These are phyloP conservation scores for Clausena lansium DNA, from an alignment of 345 rosid genomes.

Conservation along the genomic window DNA sequence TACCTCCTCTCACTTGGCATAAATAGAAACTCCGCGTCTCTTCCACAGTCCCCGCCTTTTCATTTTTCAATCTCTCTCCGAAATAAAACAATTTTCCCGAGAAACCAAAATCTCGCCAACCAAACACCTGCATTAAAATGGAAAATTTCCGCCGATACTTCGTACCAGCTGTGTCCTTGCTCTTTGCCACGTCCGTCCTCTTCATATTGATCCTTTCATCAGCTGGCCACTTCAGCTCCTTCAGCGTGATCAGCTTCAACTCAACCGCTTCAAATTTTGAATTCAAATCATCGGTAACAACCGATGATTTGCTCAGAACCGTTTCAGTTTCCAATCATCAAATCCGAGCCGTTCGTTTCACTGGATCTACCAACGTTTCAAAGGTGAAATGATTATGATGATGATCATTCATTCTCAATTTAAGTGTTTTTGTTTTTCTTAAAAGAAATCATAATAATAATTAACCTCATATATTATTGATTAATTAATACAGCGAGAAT, in stretches of 20 bases:
- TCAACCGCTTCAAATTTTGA: constrained; percentile 21
- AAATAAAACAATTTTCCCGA: neutral
- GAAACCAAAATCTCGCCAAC: constrained; percentile 24
- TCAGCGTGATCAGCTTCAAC: constrained; percentile 15
- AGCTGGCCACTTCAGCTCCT: constrained; percentile 17
- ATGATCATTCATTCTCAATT: neutral
- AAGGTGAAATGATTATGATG: neutral
- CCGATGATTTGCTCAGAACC: constrained; percentile 30
- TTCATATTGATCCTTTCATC: constrained; percentile 23
- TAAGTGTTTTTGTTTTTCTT: too few relatives aligned
- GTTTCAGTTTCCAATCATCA: constrained; percentile 27
- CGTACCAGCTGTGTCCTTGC: neutral
- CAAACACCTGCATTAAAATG: neutral
- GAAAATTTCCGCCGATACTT: neutral
- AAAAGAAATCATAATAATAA: neutral
- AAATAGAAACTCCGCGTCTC: neutral
- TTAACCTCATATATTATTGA: too few relatives aligned
- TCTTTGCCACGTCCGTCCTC: constrained; percentile 24
- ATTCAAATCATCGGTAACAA: constrained; percentile 12
- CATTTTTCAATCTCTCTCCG: neutral
- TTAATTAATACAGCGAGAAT: neutral
- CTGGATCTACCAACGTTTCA: constrained; percentile 12
- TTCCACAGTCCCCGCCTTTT: neutral
- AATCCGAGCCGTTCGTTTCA: constrained; percentile 27
- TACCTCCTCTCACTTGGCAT: neutral